These are phyloP conservation scores for Calocera viscosa DNA, from an alignment of 768 basidiomycete genomes.

Conservation along the genomic window DNA sequence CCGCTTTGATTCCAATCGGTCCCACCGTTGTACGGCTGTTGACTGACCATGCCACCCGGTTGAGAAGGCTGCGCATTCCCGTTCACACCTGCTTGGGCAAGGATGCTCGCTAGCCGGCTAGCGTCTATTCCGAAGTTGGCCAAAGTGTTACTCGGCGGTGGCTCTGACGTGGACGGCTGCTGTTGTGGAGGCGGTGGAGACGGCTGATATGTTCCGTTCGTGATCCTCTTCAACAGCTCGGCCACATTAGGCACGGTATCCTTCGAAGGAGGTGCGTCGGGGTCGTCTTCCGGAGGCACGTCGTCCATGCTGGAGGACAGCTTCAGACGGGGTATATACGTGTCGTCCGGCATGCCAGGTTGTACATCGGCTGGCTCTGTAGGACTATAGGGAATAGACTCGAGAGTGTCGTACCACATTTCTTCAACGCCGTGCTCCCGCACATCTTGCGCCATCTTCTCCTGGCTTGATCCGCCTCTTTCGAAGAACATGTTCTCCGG, in stretches of 20 bases:
- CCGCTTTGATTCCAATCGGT: slow-evolving; percentile 34
- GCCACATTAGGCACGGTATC: slow-evolving; percentile 38
- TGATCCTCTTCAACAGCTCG: slow-evolving; percentile 56
- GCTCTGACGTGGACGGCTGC: slow-evolving; percentile 27
- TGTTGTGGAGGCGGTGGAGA: slow-evolving; percentile 29
- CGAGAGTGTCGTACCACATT: slow-evolving; percentile 56
- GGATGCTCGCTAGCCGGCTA: not conserved
- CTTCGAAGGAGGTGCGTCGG: slow-evolving; percentile 16
- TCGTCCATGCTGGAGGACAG: slow-evolving; percentile 50
- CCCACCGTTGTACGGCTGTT: slow-evolving; percentile 35
- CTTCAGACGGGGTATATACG: slow-evolving; percentile 56
- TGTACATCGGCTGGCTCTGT: slow-evolving; percentile 44
- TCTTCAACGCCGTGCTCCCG: slow-evolving; percentile 66
- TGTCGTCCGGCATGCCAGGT: slow-evolving; percentile 46
- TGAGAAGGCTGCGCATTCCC: slow-evolving; percentile 21
- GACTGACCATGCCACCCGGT: slow-evolving; percentile 28
- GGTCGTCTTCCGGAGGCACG: slow-evolving; percentile 10
- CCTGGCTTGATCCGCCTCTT: slow-evolving; percentile 57
- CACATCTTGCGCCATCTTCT: slow-evolving; percentile 58
- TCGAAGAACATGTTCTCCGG: slow-evolving; percentile 19
- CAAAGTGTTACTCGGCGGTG: slow-evolving; percentile 20
- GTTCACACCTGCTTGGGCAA: not conserved
- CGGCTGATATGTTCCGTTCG: slow-evolving; percentile 30
- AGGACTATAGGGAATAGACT: slow-evolving; percentile 67
- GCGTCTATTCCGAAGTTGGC: slow-evolving; percentile 8